phyloP scores from a whole-genome alignment of 2,329 filamentous ascomycete species.

The Xylaria sp. region DNA sequence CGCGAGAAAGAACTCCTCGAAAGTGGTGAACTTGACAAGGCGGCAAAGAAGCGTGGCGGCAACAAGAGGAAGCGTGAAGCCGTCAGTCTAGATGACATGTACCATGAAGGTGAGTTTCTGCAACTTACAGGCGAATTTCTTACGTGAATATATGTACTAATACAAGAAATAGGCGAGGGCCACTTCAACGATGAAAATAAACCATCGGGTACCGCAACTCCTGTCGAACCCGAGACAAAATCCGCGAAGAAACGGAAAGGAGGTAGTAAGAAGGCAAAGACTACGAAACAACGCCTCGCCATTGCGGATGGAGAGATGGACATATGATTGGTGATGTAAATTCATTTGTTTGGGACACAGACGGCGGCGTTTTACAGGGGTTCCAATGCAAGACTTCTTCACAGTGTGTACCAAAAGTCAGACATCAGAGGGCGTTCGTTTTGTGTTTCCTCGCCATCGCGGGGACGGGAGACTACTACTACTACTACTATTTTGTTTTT shows the following conservation, averaged over 20 bases:
- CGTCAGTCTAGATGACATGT: conserved; percentile 92
- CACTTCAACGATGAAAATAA: conserved; percentile 92
- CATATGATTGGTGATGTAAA: conserved; percentile 42
- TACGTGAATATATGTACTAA: conserved; percentile 47
- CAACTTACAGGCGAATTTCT: not conserved
- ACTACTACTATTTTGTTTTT: conserved; percentile 4
- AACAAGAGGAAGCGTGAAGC: conserved; percentile 66
- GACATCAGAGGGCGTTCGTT: conserved; percentile 37
- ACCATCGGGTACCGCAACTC: conserved; percentile 85
- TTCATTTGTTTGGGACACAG: conserved; percentile 28
- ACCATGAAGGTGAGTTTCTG: conserved; percentile 87
- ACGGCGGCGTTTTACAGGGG: conserved; percentile 33
- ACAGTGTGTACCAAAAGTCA: conserved; percentile 35
- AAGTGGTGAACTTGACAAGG: conserved; percentile 73
- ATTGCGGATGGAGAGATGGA: conserved; percentile 71
- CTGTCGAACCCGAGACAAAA: conserved; percentile 67
- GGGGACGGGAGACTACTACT: not conserved
- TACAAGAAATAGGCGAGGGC: conserved; percentile 77
- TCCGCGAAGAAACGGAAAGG: conserved; percentile 60
- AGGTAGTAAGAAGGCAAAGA: conserved; percentile 73
- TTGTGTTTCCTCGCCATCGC: not conserved
- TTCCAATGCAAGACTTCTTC: conserved; percentile 27
- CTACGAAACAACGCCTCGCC: conserved; percentile 73
- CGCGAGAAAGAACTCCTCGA: conserved; percentile 89
- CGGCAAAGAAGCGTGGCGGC: conserved; percentile 67